These are phyloP conservation scores for Aspergillus indologenus DNA, from an alignment of 495 filamentous ascomycete species.

Conservation along the genomic window DNA sequence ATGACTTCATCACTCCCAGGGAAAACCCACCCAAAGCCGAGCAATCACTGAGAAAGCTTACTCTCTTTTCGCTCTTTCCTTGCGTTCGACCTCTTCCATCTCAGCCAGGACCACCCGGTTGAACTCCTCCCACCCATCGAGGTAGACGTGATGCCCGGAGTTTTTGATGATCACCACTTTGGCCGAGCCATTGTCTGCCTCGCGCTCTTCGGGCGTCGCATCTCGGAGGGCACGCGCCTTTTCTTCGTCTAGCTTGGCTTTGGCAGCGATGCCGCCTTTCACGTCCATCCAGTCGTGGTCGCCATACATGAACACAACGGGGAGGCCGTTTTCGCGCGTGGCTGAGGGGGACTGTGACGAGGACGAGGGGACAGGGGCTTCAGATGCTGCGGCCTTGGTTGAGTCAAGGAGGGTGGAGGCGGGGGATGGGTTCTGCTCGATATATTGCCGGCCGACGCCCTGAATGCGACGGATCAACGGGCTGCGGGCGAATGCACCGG, in stretches of 20 bases:
- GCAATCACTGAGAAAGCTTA: not conserved
- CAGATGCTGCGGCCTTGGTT: conserved; percentile 12
- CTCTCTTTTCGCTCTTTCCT: conserved; percentile 30
- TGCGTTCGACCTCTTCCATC: conserved; percentile 66
- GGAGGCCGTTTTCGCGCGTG: conserved; percentile 68
- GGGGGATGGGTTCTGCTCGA: conserved; percentile 30
- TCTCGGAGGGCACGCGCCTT: conserved; percentile 52
- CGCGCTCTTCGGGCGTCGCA: conserved; percentile 65
- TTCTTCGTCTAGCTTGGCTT: conserved; percentile 73
- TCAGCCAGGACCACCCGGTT: conserved; percentile 61
- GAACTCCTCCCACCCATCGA: conserved; percentile 88
- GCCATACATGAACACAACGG: conserved; percentile 90
- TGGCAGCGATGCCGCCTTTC: conserved; percentile 74
- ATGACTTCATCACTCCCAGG: no score
- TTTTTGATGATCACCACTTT: conserved; percentile 81
- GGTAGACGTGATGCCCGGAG: conserved; percentile 90
- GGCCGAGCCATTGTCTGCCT: conserved; percentile 69
- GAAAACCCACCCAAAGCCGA: not conserved
- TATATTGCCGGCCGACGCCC: conserved; percentile 71
- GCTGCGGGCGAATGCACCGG: conserved; percentile 85
- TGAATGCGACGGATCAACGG: conserved; percentile 85
- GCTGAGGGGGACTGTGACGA: conserved; percentile 16
- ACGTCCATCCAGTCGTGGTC: conserved; percentile 99
- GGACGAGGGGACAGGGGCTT: conserved; percentile 9
- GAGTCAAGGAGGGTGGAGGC: conserved; percentile 14